These are phyloP conservation scores for Euphorbia tirucalli DNA, from an alignment of 345 rosid species.

Conservation along the genomic window DNA sequence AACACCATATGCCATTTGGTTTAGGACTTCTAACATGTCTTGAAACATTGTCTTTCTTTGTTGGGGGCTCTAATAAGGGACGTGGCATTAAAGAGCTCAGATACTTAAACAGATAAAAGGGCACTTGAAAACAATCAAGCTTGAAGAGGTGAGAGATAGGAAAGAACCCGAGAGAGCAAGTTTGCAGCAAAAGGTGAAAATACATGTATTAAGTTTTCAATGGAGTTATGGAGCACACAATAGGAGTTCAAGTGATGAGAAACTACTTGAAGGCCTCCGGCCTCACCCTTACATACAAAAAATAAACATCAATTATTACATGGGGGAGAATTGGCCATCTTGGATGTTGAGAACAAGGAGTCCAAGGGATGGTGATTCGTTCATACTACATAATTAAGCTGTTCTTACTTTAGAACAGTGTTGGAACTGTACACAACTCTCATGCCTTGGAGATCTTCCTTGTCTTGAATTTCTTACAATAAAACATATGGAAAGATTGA, in stretches of 20 bases:
- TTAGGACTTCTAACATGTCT: not conserved
- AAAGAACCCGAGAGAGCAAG: not conserved
- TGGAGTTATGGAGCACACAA: not conserved
- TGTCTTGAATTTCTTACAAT: conserved; percentile 4
- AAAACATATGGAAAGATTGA: not conserved
- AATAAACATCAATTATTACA: not conserved
- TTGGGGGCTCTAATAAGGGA: not conserved
- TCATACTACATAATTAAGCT: not conserved
- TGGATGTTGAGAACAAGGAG: not conserved
- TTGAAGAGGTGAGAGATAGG: not conserved
- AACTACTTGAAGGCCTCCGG: not conserved
- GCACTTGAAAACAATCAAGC: not conserved
- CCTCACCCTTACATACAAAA: not conserved
- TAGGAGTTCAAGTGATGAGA: not conserved
- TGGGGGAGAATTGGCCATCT: conserved; percentile 6
- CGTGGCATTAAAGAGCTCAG: not conserved
- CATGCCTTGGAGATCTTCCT: conserved; percentile 22
- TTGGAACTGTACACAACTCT: conserved; percentile 4
- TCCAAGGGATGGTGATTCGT: too few relatives aligned
- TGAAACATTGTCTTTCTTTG: not conserved
- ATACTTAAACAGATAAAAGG: conserved; percentile 2
- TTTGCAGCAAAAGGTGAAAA: not conserved
- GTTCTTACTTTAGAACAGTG: not conserved
- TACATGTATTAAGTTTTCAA: not conserved
- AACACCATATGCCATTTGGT: not conserved